phyloP scores from a whole-genome alignment of 371 early-diverging fungal genomes.

The Mortierella sp. region DNA sequence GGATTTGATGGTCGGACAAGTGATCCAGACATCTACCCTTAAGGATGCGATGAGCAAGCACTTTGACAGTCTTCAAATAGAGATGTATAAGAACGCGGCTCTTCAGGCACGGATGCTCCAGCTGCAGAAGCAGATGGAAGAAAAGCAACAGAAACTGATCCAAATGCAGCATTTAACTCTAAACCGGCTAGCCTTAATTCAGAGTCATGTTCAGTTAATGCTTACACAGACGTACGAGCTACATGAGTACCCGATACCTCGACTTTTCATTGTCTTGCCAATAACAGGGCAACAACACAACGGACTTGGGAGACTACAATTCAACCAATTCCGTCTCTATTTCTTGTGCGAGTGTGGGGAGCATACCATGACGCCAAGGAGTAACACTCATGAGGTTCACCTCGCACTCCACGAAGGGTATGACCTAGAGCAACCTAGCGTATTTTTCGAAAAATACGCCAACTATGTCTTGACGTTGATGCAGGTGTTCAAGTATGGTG shows the following conservation, averaged over 20 bases:
- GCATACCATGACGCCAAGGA: slow-evolving; percentile 23
- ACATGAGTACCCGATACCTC: slow-evolving; percentile 32
- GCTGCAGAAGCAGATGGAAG: background rate
- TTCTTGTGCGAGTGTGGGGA: slow-evolving; percentile 36
- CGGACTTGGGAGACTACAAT: background rate
- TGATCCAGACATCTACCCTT: background rate
- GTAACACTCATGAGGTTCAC: slow-evolving; percentile 17
- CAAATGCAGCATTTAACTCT: background rate
- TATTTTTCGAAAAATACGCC: slow-evolving; percentile 18
- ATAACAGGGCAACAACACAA: background rate
- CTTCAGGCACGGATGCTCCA: background rate
- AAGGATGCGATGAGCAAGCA: slow-evolving; percentile 8
- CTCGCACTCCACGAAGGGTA: slow-evolving; percentile 33
- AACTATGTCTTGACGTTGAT: background rate
- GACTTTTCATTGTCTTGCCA: slow-evolving; percentile 25
- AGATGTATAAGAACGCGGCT: background rate
- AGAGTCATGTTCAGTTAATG: slow-evolving; percentile 12
- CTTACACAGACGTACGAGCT: slow-evolving; percentile 15
- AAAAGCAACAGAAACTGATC: background rate
- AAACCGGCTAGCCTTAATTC: background rate
- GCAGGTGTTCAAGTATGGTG: slow-evolving; percentile 11
- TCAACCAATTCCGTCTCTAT: slow-evolving; percentile 12
- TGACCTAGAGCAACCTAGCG: slow-evolving; percentile 16
- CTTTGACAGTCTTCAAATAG: background rate
- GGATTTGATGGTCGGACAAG: background rate